Evolutionary conservation across 306 rosid species (phyloP).

Genomic region (Inga leiocalycina): DNA sequence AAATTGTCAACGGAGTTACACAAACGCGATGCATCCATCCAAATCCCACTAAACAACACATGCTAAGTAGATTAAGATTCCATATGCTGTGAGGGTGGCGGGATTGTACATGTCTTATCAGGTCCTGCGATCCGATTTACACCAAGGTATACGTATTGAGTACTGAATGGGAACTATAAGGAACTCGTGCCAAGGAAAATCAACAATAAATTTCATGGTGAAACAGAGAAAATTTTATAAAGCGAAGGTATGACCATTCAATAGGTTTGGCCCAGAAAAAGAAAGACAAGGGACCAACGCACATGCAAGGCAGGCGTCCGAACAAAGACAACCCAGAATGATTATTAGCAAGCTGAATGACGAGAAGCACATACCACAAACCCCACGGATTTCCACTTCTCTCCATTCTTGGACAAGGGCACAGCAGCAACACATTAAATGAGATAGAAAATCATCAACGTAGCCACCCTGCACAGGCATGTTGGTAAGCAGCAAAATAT

Average conservation of each 20-base stretch:
- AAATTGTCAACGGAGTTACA: background rate
- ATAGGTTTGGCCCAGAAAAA: slow-evolving; percentile 10
- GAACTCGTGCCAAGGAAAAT: slow-evolving; percentile 8
- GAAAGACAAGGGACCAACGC: slow-evolving; percentile 7
- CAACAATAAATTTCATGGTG: background rate
- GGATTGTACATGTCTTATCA: slow-evolving; percentile 81
- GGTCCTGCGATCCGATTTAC: slow-evolving; percentile 57
- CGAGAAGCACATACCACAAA: slow-evolving; percentile 55
- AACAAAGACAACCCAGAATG: background rate
- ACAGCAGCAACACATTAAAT: slow-evolving; percentile 97
- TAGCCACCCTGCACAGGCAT: slow-evolving; percentile 72
- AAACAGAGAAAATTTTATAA: background rate
- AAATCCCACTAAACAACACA: slow-evolving; percentile 5
- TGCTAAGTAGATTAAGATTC: slow-evolving; percentile 45
- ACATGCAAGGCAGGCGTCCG: background rate
- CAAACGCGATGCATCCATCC: slow-evolving; percentile 10
- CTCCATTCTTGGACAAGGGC: slow-evolving; percentile 99
- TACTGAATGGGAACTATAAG: background rate
- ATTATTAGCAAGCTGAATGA: slow-evolving; percentile 15
- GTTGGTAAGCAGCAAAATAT: slow-evolving; percentile 28
- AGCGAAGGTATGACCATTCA: background rate
- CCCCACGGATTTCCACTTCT: slow-evolving; percentile 91
- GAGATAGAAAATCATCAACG: slow-evolving; percentile 92
- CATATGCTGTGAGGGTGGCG: slow-evolving; percentile 92
- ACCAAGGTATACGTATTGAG: slow-evolving; percentile 24